A percentile compares a stretch with the other conserved stretches of the same genome.
These are phyloP conservation scores for Hansfordia pulvinata DNA, from an alignment of 2,329 filamentous ascomycete genomes.

Conservation along the genomic window DNA sequence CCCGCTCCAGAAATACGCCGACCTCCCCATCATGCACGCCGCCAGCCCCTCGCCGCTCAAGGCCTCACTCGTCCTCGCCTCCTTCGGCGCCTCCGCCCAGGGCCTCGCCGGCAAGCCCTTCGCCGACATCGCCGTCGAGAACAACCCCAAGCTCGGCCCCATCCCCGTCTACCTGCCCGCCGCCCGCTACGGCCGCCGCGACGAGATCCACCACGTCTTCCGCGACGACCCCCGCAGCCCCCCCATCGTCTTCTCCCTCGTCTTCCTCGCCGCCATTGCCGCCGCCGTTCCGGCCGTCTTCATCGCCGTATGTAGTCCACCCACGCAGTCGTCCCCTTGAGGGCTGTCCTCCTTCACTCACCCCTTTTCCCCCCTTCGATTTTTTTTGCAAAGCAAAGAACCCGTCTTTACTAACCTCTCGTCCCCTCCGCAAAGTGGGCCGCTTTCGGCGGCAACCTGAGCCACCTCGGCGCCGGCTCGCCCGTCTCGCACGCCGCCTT, in stretches of 20 bases:
- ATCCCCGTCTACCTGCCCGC: conserved; percentile 49
- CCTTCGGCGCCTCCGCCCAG: conserved; percentile 62
- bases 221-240: conserved; percentile 66
- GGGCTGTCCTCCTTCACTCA: neutral
- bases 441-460: conserved; percentile 68
- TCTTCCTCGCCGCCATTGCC: conserved; percentile 62
- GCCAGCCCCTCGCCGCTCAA: conserved; percentile 52
- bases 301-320: conserved; percentile 41
- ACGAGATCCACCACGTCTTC: conserved; percentile 89
- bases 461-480: conserved; percentile 56
- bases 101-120: conserved; percentile 53
- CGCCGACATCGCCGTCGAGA: conserved; percentile 59
- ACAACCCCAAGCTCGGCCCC: conserved; percentile 48
- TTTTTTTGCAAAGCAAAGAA: no score
- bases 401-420: conserved; percentile 8
- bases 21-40: conserved; percentile 75
- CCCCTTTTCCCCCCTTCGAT: neutral
- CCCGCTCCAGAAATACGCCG: conserved; percentile 60
- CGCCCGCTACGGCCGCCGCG: conserved; percentile 69
- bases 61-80: conserved; percentile 74
- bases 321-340: no score
- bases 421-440: conserved; percentile 54
- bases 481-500: conserved; percentile 76
- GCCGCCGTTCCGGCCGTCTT: conserved; percentile 64
- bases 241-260: conserved; percentile 62